Base-by-base conservation (phyloP, 352 stramenopile genomes). In the Plasmopara halstedii region DNA sequence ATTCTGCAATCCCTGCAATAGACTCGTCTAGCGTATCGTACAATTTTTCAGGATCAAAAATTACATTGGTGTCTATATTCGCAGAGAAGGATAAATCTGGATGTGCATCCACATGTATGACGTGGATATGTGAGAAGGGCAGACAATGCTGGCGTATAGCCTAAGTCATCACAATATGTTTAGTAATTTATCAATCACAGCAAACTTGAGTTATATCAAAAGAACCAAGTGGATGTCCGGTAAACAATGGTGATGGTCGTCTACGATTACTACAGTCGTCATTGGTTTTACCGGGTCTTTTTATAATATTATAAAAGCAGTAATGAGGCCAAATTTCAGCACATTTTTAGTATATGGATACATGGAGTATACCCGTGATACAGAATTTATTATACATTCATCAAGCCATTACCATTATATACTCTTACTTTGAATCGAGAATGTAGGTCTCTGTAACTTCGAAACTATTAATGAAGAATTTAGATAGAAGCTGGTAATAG, bases 101-200 rank as follows among this genome's bases (percentile, higher is more conserved):
- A 38, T 95, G 85, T 2, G 85, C 83, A 46, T 95, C 85, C 6
- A 89, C 72, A 41, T 95, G 85, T 18, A 95, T 45, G 38, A 94
- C 62, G 15, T 83, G 70, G 13, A 91, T 60, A 34, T 53, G 52
- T 3, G 51, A 37, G 55, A 93, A 90, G 1, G 85, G 77, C 42
- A 95, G 56, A 2, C 26, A 40, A 18, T 75, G 77, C 29, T 66
- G 67, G 9, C 85, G 75, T 25, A 95, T 88, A 23, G 83, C 78
- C 69, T 92, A 21, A 9, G 13, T 0, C 31, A 35, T 8, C 11
- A 35, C 31, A 17, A 3, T 15, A 18, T 7, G 7, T 6, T 27
- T 10, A 50, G 20, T 11, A 46, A 22, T 46, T 31, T 6, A 51
- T 20, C 6, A 31, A 17, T 14, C n/a, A 14, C 6, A 17, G 9